phyloP scores from a whole-genome alignment of 2,329 filamentous ascomycete genomes.

The Tolypocladium pustulatum region DNA sequence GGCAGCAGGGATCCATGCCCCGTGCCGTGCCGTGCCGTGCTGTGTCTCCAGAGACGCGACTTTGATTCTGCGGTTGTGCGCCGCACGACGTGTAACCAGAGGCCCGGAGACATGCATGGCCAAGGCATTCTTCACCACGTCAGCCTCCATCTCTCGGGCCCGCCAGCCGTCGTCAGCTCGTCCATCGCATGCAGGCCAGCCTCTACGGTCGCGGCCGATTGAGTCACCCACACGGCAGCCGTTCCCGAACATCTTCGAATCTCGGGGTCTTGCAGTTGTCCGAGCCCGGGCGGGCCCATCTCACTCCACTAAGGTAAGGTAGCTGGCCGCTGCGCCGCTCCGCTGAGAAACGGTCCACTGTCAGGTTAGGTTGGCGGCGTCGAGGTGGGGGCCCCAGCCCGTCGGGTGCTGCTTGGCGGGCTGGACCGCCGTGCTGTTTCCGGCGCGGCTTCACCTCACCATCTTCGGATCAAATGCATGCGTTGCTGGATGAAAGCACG shows the following conservation, averaged over 20 bases:
- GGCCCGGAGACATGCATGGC: not conserved
- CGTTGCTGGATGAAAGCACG: too few relatives aligned
- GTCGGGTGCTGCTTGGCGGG: not conserved
- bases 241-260: not conserved
- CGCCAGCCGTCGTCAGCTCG: not conserved
- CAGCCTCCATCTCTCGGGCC: too few relatives aligned
- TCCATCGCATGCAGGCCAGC: not conserved
- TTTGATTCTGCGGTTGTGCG: too few relatives aligned
- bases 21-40: too few relatives aligned
- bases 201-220: not conserved
- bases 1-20: not conserved
- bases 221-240: not conserved
- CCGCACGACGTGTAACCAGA: too few relatives aligned
- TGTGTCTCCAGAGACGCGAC: too few relatives aligned
- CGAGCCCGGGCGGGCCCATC: conserved; percentile 2
- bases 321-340: not conserved
- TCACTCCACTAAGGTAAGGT: too few relatives aligned
- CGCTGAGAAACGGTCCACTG: not conserved
- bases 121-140: not conserved
- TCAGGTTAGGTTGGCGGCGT: not conserved
- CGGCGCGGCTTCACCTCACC: not conserved
- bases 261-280: conserved; percentile 7
- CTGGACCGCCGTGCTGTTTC: not conserved
- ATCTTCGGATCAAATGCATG: too few relatives aligned
- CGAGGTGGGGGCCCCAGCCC: not conserved